Base-by-base conservation (phyloP, 306 rosid species). In the Sphenostylis stenocarpa region DNA sequence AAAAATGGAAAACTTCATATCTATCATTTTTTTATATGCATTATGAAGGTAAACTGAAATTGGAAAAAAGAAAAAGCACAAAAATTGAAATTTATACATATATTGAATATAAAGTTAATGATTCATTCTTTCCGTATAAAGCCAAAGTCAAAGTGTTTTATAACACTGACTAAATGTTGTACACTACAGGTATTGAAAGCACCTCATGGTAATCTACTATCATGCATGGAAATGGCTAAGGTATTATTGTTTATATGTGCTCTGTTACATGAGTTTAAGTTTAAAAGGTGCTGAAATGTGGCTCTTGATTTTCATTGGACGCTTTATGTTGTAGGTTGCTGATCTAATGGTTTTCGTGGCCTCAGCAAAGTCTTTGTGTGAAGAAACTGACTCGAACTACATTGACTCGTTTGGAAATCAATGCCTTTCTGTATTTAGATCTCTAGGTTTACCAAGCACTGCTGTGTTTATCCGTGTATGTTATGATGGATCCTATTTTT, bases 171-270 rank as follows among this genome's bases (percentile, higher is more conserved):
- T 41, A 5, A 23, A 44, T 39, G 66, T 73, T 16, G 28, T 29
- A 8, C 74, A 17, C 45, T 45, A 14, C 77, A 92, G 99, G 86
- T 95, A 66, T 77, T 95, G 48, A 93, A 89, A 82, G 99, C 97
- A 77, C 98, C 99, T 52, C 88, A 88, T 82, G 96, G 97, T 39
- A 96, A 95, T 78, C 79, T 95, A 67, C 80, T 66, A 36, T 80
- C 97, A 0, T 95, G 97, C 75, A 84, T 91, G 88, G 98, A 95
- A 86, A 89, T 95, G 99, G 94, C 90, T 36, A 95, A 95, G 99
- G 99, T 95, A 82, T 80, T 76, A 26, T 64, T 34, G 10, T 69
- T 26, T 31, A 1, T 23, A 15, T 52, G 53, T 33, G 14, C 26
- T 15, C 55, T 19, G 53, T 68, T 44, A 28, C 36, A 21, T 7